phyloP scores from a whole-genome alignment of 768 basidiomycete genomes.

The Saitozyma podzolica region DNA sequence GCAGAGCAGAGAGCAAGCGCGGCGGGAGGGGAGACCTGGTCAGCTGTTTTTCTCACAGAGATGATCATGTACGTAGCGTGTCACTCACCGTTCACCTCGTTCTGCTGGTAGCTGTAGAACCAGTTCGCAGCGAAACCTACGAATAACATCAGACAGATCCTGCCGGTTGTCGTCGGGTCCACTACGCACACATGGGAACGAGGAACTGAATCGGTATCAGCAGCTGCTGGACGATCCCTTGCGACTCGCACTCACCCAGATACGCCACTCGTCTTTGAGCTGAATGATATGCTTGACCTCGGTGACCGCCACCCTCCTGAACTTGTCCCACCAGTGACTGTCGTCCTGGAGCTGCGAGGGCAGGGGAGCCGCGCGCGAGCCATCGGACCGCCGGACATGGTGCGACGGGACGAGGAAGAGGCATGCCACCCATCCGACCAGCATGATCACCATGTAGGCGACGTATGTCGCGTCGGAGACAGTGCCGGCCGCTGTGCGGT shows the following conservation, averaged over 20 bases:
- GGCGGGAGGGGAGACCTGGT: too few relatives aligned
- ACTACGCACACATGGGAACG: conserved; percentile 1
- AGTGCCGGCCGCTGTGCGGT: conserved; percentile 2
- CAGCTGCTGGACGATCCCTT: too few relatives aligned
- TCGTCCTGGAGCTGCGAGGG: conserved; percentile 1
- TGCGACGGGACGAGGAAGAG: conserved; percentile 8
- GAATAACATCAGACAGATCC: too few relatives aligned
- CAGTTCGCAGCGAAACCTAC: conserved; percentile 8
- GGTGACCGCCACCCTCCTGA: neutral
- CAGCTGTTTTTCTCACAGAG: too few relatives aligned
- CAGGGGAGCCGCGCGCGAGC: conserved; percentile 4
- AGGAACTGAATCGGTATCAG: neutral
- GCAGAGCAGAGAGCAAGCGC: too few relatives aligned
- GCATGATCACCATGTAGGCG: conserved; percentile 13
- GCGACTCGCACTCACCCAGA: neutral
- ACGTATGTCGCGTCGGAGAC: conserved; percentile 7
- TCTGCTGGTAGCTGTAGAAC: conserved; percentile 6
- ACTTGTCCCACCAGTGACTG: conserved; percentile 3
- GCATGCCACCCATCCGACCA: conserved; percentile 7
- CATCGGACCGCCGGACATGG: conserved; percentile 7
- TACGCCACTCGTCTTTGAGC: conserved; percentile 10
- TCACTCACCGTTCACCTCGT: neutral
- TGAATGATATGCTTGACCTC: conserved; percentile 3
- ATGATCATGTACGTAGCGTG: too few relatives aligned
- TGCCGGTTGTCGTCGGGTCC: too few relatives aligned